Base-by-base conservation (phyloP, 208 protist genomes). In the Trypanosoma vivax region DNA sequence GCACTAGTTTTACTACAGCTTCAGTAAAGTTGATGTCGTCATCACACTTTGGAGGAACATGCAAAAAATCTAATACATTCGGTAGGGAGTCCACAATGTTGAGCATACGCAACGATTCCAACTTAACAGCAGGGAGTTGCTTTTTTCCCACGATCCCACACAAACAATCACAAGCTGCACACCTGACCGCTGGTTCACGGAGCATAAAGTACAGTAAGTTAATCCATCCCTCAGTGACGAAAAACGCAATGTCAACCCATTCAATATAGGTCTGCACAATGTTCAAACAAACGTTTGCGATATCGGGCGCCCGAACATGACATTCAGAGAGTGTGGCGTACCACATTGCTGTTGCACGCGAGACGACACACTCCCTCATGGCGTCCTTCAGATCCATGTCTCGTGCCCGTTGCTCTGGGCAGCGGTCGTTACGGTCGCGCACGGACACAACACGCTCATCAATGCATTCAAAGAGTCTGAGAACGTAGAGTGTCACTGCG, bases 401-500 rank as follows among this genome's bases (percentile, higher is more conserved):
- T 5, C 76, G 75, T 25, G 56, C 60, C 1, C 77, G 67, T 59
- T 83, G 72, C 40, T 87, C 65, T 18, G 66, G 65, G 1, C 38
- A 25, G 4, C 63, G 43, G 46, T 86, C 75, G n/a, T 10, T 24
- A 4, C 70, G 76, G 25, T 68, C 69, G 1, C 73, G 74, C 49
- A 82, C 76, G n/a, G 61, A 78, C 46, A 91, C 79, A 5, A 91
- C 77, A 14, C 72, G 69, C 51, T 93, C 85, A 53, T 93, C 81
- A 47, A 93, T 69, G 57, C 78, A 86, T 60, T 93, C 79, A 54
- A 93, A 89, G n/a, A 93, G 47, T 30, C 81, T 75, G 21, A 93
- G 40, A 25, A 87, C 62, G 46, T 92, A 92, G 0, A 82, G 50
- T 5, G 65, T 78, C 0, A 75, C 72, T 0, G 60, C 41, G 37